These are phyloP conservation scores for Cladorrhinum sp. DNA, from an alignment of 2,329 filamentous ascomycete species.

Conservation along the genomic window DNA sequence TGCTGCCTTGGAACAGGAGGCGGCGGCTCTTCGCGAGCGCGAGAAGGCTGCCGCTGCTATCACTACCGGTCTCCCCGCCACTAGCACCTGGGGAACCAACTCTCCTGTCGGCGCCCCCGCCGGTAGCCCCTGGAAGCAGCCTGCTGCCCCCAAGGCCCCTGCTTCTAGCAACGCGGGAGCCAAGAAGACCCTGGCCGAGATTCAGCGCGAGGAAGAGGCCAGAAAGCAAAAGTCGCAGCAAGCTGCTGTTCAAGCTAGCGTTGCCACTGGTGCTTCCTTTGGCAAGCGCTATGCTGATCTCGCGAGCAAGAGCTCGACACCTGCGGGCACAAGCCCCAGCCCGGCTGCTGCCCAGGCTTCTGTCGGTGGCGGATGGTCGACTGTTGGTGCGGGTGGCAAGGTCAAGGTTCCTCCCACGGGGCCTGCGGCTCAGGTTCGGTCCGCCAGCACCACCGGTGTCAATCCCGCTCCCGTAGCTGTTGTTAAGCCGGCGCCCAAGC, in stretches of 20 bases:
- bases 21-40: conserved; percentile 55
- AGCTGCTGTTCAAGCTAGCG: conserved; percentile 45
- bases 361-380: conserved; percentile 73
- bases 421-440: conserved; percentile 44
- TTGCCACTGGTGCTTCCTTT: conserved; percentile 44
- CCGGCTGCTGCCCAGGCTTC: conserved; percentile 36
- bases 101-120: conserved; percentile 62
- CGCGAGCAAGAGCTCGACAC: conserved; percentile 65
- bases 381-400: conserved; percentile 91
- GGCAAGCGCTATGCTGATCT: conserved; percentile 95
- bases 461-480: conserved; percentile 47
- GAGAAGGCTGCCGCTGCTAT: conserved; percentile 60
- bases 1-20: conserved; percentile 75
- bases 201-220: conserved; percentile 91
- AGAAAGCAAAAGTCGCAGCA: conserved; percentile 74
- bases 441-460: conserved; percentile 41
- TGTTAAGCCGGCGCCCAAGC: conserved; percentile 50
- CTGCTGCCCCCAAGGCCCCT: conserved; percentile 46
- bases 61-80: conserved; percentile 73
- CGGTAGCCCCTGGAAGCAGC: conserved; percentile 65
- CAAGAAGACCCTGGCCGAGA: conserved; percentile 92
- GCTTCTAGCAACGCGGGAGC: conserved; percentile 35
- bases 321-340: conserved; percentile 35
- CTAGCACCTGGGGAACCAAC: conserved; percentile 82
- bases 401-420: conserved; percentile 69